A percentile compares a stretch with the other conserved stretches of the same genome.
Evolutionary conservation across 139 green algal genomes (phyloP).

Genomic region (Deuterostichococcus epilithicus): DNA sequence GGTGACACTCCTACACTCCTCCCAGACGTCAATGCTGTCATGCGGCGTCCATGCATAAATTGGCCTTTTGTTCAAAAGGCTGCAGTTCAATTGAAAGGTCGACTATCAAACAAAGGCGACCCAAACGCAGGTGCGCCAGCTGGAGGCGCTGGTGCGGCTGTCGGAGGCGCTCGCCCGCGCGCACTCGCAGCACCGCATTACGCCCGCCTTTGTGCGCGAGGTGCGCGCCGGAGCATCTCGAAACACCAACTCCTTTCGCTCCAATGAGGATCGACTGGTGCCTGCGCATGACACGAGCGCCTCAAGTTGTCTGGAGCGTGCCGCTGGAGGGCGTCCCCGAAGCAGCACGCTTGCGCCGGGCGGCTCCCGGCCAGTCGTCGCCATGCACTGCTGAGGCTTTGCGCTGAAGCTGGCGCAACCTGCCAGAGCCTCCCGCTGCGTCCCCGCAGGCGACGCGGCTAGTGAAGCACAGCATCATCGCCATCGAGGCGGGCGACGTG

Average conservation of each 20-base stretch:
- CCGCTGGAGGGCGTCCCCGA: background rate
- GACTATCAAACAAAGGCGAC: too few relatives aligned
- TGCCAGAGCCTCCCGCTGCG: too few relatives aligned
- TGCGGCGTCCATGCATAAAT: conserved; percentile 5
- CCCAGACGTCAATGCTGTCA: too few relatives aligned
- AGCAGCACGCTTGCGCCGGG: background rate
- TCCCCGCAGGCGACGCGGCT: conserved; percentile 71
- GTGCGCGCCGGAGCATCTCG: conserved; percentile 40
- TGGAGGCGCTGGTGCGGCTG: conserved; percentile 92
- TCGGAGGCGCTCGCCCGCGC: conserved; percentile 77
- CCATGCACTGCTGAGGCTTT: background rate
- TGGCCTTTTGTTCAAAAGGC: too few relatives aligned
- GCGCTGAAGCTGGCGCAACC: background rate
- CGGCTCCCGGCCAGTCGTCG: background rate
- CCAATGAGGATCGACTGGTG: conserved; percentile 28
- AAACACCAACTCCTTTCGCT: background rate
- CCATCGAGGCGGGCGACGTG: conserved; percentile 72
- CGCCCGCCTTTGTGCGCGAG: conserved; percentile 52
- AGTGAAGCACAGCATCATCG: conserved; percentile 87
- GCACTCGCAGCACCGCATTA: conserved; percentile 42
- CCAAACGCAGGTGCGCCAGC: conserved; percentile 75
- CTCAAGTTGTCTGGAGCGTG: conserved; percentile 5
- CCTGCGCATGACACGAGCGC: too few relatives aligned
- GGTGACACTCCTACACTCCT: conserved; percentile 16
- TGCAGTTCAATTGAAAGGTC: background rate